Evolutionary conservation across 495 filamentous ascomycete genomes (phyloP).

Genomic region (Xylaria flabelliformis): DNA sequence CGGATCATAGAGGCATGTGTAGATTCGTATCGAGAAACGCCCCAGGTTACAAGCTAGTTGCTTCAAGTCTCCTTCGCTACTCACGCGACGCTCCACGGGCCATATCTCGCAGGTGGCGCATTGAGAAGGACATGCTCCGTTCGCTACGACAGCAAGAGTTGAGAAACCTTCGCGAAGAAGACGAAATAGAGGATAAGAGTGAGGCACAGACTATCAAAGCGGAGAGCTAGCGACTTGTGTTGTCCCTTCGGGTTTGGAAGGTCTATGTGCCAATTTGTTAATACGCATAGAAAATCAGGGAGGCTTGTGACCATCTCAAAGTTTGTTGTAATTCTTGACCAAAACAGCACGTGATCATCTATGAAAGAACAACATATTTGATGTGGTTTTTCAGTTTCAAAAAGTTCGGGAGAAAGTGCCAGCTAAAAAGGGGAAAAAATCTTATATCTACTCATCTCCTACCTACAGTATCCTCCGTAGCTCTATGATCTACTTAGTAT

Average conservation of each 20-base stretch:
- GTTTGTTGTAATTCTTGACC: not conserved
- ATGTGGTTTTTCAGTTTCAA: not conserved
- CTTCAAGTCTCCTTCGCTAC: slow-evolving; percentile 13
- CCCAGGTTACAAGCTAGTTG: slow-evolving; percentile 18
- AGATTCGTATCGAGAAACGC: slow-evolving; percentile 19
- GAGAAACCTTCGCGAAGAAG: slow-evolving; percentile 3
- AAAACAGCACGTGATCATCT: not conserved
- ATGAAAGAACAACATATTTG: not conserved
- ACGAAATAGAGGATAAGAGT: not conserved
- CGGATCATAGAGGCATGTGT: slow-evolving; percentile 33
- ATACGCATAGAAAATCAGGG: not conserved
- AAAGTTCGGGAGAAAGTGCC: not conserved
- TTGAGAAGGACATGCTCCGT: not conserved
- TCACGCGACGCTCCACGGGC: slow-evolving; percentile 17
- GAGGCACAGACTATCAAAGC: not conserved
- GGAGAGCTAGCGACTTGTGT: not conserved
- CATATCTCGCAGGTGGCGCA: slow-evolving; percentile 10
- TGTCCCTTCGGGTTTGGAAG: not conserved
- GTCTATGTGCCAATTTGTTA: not conserved
- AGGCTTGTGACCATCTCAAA: not conserved
- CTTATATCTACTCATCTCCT: not conserved
- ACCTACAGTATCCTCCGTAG: too few relatives aligned
- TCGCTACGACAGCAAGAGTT: slow-evolving; percentile 19
- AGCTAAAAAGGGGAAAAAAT: not conserved
- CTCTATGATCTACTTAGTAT: too few relatives aligned